These are phyloP conservation scores for Microdochium nivale DNA, from an alignment of 2,329 filamentous ascomycete genomes.

Conservation along the genomic window DNA sequence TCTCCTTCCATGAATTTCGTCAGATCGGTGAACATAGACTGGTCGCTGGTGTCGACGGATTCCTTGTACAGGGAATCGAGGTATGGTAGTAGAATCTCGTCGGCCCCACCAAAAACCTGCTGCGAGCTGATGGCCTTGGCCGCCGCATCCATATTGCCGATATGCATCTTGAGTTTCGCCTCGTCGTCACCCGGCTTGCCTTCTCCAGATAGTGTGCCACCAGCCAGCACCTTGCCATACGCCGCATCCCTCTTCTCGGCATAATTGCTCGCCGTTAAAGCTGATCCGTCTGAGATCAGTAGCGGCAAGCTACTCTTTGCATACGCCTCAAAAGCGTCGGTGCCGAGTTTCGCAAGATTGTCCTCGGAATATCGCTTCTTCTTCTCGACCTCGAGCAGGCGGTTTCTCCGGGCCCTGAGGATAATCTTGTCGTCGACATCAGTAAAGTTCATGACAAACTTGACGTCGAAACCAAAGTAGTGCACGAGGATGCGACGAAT, in stretches of 20 bases:
- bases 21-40: slow-evolving; percentile 75
- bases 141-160: slow-evolving; percentile 52
- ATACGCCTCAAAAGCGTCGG: slow-evolving; percentile 46
- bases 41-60: slow-evolving; percentile 51
- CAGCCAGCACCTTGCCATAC: slow-evolving; percentile 46
- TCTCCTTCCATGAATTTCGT: slow-evolving; percentile 80
- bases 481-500: slow-evolving; percentile 73
- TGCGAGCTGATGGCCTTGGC: slow-evolving; percentile 37
- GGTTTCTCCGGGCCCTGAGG: slow-evolving; percentile 62
- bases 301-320: slow-evolving; percentile 46
- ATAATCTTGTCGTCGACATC: slow-evolving; percentile 71
- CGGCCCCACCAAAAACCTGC: slow-evolving; percentile 44
- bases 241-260: slow-evolving; percentile 36
- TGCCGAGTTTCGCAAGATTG: slow-evolving; percentile 36
- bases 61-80: slow-evolving; percentile 64
- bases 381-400: slow-evolving; percentile 69
- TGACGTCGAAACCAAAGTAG: slow-evolving; percentile 75
- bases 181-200: slow-evolving; percentile 65
- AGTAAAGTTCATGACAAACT: slow-evolving; percentile 91
- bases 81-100: slow-evolving; percentile 70
- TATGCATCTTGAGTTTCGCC: slow-evolving; percentile 85
- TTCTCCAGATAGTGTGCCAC: slow-evolving; percentile 46
- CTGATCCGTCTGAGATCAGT: slow-evolving; percentile 31
- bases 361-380: slow-evolving; percentile 52
- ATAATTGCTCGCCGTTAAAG: slow-evolving; percentile 43